Evolutionary conservation across 306 rosid species (phyloP).

Genomic region (Castanospermum australe): DNA sequence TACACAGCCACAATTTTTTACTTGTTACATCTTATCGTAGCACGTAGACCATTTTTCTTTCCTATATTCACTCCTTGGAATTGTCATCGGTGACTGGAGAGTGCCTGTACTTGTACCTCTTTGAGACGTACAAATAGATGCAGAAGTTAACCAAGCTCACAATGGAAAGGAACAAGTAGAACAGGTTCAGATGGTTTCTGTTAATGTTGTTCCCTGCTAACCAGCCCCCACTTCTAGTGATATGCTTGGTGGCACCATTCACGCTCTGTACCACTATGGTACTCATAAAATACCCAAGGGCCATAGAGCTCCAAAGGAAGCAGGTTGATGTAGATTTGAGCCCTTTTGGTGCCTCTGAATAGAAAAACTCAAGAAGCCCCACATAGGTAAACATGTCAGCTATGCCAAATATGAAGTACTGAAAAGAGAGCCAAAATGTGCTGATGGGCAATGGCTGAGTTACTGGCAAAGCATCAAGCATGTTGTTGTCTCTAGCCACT

Average conservation of each 20-base stretch:
- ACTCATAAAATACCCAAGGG: slow-evolving; percentile 76
- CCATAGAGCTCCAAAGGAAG: slow-evolving; percentile 94
- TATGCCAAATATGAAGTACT: slow-evolving; percentile 87
- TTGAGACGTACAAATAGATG: slow-evolving; percentile 60
- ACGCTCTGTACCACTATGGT: slow-evolving; percentile 71
- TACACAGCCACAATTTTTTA: neutral
- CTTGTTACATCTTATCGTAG: neutral
- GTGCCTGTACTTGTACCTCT: slow-evolving; percentile 73
- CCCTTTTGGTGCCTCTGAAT: slow-evolving; percentile 80
- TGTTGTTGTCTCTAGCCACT: slow-evolving; percentile 58
- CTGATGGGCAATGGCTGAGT: slow-evolving; percentile 74
- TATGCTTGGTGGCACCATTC: slow-evolving; percentile 59
- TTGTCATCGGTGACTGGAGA: slow-evolving; percentile 30
- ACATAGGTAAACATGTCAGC: slow-evolving; percentile 90
- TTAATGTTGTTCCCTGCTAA: slow-evolving; percentile 83
- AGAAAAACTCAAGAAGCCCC: slow-evolving; percentile 87
- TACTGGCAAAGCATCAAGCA: slow-evolving; percentile 74
- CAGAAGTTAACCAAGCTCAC: slow-evolving; percentile 73
- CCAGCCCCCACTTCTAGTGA: slow-evolving; percentile 69
- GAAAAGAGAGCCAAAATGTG: slow-evolving; percentile 86
- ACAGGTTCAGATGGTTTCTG: slow-evolving; percentile 70
- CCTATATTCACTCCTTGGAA: slow-evolving; percentile 19
- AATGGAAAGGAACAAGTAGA: slow-evolving; percentile 74
- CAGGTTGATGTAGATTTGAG: slow-evolving; percentile 83
- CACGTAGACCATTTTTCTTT: neutral